Base-by-base conservation (phyloP, 2,329 filamentous ascomycete genomes). In the Neofusicoccum cordaticola region DNA sequence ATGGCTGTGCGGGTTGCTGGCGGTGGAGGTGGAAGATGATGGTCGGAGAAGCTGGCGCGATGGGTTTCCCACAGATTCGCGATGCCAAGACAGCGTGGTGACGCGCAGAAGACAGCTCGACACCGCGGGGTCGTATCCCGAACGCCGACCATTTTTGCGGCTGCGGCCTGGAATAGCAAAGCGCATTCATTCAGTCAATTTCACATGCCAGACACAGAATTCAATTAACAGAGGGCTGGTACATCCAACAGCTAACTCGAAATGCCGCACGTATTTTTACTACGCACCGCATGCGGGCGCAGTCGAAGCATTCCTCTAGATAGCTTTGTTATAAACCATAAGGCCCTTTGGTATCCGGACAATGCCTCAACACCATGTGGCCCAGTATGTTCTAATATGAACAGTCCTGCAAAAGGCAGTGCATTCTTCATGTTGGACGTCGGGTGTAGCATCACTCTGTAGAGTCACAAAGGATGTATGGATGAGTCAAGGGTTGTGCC, bases 1-100 rank as follows among this genome's bases (percentile, higher is more conserved):
- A 95, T 94, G 63, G 41, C 34, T 48, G 34, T 17, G 41, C 15
- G 19, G 11, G 19, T 1, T 31, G 35, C 22, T 45, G 5, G 56
- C 9, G 56, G 13, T 37, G 62, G 41, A n/a, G 2, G 39, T 19
- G 17, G 41, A 37, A 50, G 41, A 50, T 34, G 34, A 34, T 39
- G 61, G 52, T 41, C 13, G 48, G 39, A 13, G 48, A 13, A 37
- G 31, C 31, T 56, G 15, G 19, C 37, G 52, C 37, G 35, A 56
- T 31, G 27, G 42, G 47, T 37, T 60, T 60, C 56, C 41, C 17
- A 37, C n/a, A 34, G 44, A 12, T 22, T 41, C 34, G 22, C 44
- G 51, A 56, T 47, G 62, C 62, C 62, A 64, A 63, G 61, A 57
- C 44, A 19, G 35, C 17, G 44, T 62, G 58, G 45, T 62, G 58